Base-by-base conservation (phyloP, 306 rosid species). In the Glycine soja region DNA sequence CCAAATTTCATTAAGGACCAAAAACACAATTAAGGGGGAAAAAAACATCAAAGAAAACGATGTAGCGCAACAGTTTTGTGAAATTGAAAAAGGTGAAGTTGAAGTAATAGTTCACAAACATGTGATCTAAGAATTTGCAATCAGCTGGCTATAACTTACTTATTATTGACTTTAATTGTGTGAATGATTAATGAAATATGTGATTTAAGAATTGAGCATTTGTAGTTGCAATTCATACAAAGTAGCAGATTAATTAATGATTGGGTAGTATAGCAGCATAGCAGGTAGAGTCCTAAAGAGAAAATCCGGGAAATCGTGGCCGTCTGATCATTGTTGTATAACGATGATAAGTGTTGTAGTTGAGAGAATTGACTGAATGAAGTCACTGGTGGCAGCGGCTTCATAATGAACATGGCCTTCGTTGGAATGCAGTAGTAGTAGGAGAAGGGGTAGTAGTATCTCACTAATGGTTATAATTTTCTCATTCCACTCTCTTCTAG, bases 111-210 rank as follows among this genome's bases (percentile, higher is more conserved):
- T 24, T 24, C 30, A 24, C 30, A 24, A 24, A 24, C 30, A 24
- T 24, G 30, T 24, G 30, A 24, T 24, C 30, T 0, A n/a, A n/a
- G n/a, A n/a, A n/a, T 70, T 74, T 59, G 86, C 56, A 16, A 63
- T 18, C 76, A 50, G 16, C 67, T 80, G 61, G 43, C 67, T 2
- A 43, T 16, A 73, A 36, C 70, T 8, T 59, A 47, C 30, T 65
- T 59, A 3, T 87, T 3, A 11, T 72, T 78, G 78, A 85, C 78
- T 86, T 80, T 48, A 42, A 80, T 76, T 67, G 0, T 53, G 46
- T 40, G 65, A 71, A 24, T 24, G 30, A 78, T 78, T 74, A 61
- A 38, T 36, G 19, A 4, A 38, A n/a, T 6, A 40, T 40, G 4
- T 10, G 8, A 34, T 34, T 46, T 19, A 6, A 13, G 7, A 3